A percentile compares a stretch with the other conserved stretches of the same genome.
Evolutionary conservation across 164 flowering plant genomes (phyloP).

Genomic region (Tetrastigma voinierianum): DNA sequence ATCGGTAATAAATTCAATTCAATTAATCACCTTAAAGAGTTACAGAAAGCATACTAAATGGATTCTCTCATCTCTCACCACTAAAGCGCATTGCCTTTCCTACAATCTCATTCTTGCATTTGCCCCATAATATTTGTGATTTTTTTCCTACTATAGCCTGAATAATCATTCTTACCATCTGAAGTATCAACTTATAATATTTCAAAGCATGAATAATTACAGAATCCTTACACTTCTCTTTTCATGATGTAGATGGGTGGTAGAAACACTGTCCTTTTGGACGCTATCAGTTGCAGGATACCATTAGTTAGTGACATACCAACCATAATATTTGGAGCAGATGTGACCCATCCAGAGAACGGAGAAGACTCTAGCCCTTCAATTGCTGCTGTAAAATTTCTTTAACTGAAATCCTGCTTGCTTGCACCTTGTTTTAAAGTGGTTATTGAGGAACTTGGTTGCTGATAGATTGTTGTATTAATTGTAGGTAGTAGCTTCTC

Average conservation of each 20-base stretch:
- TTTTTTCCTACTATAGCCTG: no score
- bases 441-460: conserved; percentile 6
- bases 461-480: conserved; percentile 18
- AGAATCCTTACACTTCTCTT: not conserved
- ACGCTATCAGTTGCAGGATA: conserved; percentile 76
- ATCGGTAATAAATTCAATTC: no score
- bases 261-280: conserved; percentile 80
- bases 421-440: not conserved
- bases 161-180: no score
- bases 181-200: no score
- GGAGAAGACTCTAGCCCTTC: conserved; percentile 89
- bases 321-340: conserved; percentile 87
- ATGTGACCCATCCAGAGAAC: conserved; percentile 85
- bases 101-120: no score
- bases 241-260: conserved; percentile 66
- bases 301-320: conserved; percentile 86
- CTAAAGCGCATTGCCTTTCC: no score
- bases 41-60: no score
- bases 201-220: not conserved
- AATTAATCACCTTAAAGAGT: no score
- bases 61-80: no score
- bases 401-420: not conserved
- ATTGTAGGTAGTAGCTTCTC: conserved; percentile 70
- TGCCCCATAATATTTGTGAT: no score
- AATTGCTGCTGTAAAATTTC: conserved; percentile 65